Evolutionary conservation across 2,329 filamentous ascomycete species (phyloP), one percentile per base, ranked within the genome.

Genomic region (Tolypocladium endophyticum): DNA sequence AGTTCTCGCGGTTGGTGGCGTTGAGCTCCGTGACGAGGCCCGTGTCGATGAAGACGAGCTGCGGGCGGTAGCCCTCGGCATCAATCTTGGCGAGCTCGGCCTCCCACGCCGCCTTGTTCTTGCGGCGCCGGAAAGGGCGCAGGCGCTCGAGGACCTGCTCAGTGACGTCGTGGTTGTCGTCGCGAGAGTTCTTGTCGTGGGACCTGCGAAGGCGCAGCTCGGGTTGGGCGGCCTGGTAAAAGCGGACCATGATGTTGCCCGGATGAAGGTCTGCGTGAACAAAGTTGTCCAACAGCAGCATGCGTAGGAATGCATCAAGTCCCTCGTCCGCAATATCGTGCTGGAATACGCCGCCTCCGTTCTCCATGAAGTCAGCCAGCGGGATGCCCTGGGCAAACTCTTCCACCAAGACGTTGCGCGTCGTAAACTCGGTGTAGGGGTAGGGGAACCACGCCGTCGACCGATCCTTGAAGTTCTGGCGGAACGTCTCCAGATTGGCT

Each of bases 221-320:
- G 0, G 93, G 83, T 62, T 87, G 82, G 18, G 86, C 85, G 0
- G 92, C 86, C 68, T 93, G 87, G 74, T 97, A 97, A 77, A 99
- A 99, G 63, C 95, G 91, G 55, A 99, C 93, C 92, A 99, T 97
- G 75, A 99, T 97, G 72, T 99, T 99, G 33, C 94, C 94, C 0
- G 94, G 94, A 71, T 99, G 94, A 36, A 99, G 77, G 71, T 99
- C 94, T 6, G 94, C 93, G 70, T 99, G 94, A 33, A 97, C 87
- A 72, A 99, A 99, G 72, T 99, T 99, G 73, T 99, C 94, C 45
- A 99, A 87, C 16, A 99, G 81, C 20, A 99, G 78, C 94, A 99
- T 99, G 68, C 92, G 90, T 56, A 99, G 76, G 73, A 99, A 99
- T 3, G 93, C 92, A 71, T 99, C 92, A 0, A 99, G 83, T 0